Evolutionary conservation across 352 stramenopile species (phyloP).

Genomic region (Globisporangium spiculum): DNA sequence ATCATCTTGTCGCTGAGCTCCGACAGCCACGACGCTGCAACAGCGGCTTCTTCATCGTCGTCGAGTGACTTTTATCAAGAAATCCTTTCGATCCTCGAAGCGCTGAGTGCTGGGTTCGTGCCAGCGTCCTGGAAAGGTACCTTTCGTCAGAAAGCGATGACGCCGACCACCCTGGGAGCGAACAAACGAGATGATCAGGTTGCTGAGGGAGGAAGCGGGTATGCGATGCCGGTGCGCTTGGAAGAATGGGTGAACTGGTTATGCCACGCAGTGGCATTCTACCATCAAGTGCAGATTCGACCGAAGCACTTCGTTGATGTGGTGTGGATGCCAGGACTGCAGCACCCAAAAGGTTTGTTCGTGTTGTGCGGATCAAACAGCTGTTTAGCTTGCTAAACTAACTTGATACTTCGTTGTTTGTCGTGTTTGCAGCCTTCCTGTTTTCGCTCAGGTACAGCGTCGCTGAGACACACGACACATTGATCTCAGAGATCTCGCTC

Average conservation of each 20-base stretch:
- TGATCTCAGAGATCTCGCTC: conserved; percentile 9
- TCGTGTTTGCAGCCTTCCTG: conserved; percentile 26
- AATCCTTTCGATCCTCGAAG: conserved; percentile 18
- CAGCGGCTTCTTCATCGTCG: conserved; percentile 13
- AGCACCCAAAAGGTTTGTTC: conserved; percentile 38
- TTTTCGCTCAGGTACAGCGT: conserved; percentile 35
- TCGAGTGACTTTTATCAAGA: conserved; percentile 10
- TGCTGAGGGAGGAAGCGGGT: conserved; percentile 12
- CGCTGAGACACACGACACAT: conserved; percentile 17
- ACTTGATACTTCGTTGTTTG: background rate
- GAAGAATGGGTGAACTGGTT: conserved; percentile 30
- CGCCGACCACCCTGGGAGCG: background rate
- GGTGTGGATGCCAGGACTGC: conserved; percentile 40
- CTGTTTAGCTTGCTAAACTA: background rate
- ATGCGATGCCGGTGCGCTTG: conserved; percentile 24
- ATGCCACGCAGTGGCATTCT: conserved; percentile 28
- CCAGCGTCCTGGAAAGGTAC: conserved; percentile 14
- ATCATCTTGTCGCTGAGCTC: conserved; percentile 29
- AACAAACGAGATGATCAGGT: background rate
- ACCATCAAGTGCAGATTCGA: conserved; percentile 24
- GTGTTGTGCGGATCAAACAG: background rate
- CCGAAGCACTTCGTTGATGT: conserved; percentile 15
- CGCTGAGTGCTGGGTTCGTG: conserved; percentile 4
- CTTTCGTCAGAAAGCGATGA: conserved; percentile 10
- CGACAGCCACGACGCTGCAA: conserved; percentile 17